Conservation (phyloP, 768 basidiomycete species). For the Ephemerocybe angulata region DNA sequence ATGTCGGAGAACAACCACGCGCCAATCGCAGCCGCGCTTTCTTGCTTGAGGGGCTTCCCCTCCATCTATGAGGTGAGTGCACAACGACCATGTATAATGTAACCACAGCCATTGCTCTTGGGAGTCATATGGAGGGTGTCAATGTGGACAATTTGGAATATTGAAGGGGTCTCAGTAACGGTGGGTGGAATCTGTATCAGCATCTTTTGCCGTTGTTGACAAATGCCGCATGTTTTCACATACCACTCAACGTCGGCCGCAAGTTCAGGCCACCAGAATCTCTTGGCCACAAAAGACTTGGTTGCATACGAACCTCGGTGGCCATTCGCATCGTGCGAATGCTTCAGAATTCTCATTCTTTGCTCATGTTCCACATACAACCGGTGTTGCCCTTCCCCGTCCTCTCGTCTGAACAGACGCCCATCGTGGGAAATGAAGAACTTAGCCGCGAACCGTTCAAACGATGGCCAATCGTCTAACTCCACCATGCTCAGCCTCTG, state of each 20-base stretch:
- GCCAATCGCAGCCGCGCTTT: constrained; percentile 17
- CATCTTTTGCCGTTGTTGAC: constrained; percentile 19
- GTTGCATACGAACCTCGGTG: constrained; percentile 24
- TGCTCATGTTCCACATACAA: not conserved
- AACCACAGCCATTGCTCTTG: constrained; percentile 15
- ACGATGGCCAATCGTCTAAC: not conserved
- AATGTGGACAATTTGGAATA: constrained; percentile 23
- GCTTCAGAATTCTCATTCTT: constrained; percentile 18
- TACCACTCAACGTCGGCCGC: constrained; percentile 23
- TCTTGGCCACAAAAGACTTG: constrained; percentile 6
- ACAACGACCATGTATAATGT: constrained; percentile 22
- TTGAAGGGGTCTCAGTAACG: constrained; percentile 15
- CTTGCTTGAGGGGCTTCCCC: constrained; percentile 16
- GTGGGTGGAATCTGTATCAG: constrained; percentile 17
- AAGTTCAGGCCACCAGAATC: constrained; percentile 30
- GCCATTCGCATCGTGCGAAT: constrained; percentile 21
- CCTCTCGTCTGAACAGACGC: not conserved
- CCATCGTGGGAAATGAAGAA: too few relatives aligned
- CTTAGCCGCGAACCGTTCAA: not conserved
- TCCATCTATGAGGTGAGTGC: constrained; percentile 19
- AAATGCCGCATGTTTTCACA: constrained; percentile 20
- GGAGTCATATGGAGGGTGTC: constrained; percentile 23
- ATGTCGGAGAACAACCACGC: constrained; percentile 28
- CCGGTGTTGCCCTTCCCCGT: not conserved
- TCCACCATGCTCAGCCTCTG: not conserved